phyloP scores from a whole-genome alignment of 495 filamentous ascomycete species.

The Elaphomyces granulatus region DNA sequence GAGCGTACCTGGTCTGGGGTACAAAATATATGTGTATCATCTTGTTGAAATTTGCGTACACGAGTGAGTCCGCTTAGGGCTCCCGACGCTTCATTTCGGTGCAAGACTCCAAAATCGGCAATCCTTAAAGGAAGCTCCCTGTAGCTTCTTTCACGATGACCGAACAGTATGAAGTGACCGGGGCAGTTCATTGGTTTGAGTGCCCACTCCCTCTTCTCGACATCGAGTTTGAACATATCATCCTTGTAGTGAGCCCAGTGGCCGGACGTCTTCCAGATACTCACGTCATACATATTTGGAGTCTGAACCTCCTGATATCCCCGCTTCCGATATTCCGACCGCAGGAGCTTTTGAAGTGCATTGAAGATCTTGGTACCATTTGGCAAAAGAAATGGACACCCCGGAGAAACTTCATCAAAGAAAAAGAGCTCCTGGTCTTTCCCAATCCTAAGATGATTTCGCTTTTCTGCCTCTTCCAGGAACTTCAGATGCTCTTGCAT shows the following conservation, averaged over 20 bases:
- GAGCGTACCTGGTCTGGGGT: constrained; percentile 50
- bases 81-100: constrained; percentile 88
- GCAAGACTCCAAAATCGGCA: constrained; percentile 91
- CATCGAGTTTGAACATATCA: constrained; percentile 88
- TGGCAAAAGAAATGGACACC: constrained; percentile 87
- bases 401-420: constrained; percentile 83
- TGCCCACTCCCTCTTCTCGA: constrained; percentile 67
- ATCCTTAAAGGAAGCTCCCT: constrained; percentile 76
- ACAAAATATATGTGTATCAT: constrained; percentile 92
- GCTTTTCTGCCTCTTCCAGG: constrained; percentile 88
- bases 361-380: constrained; percentile 90
- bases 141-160: constrained; percentile 66
- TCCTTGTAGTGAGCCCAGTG: constrained; percentile 95
- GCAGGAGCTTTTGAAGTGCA: constrained; percentile 62
- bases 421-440: constrained; percentile 95
- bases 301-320: constrained; percentile 91
- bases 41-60: constrained; percentile 86
- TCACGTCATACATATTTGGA: constrained; percentile 88
- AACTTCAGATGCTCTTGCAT: constrained; percentile 85
- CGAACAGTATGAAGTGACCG: constrained; percentile 67
- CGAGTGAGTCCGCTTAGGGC: constrained; percentile 81
- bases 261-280: constrained; percentile 85
- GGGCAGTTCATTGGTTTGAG: constrained; percentile 99
- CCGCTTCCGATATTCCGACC: constrained; percentile 80
- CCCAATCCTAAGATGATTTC: constrained; percentile 82